Evolutionary conservation across 108 stramenopile genomes (phyloP).

Genomic region (Skeletonema potamos): DNA sequence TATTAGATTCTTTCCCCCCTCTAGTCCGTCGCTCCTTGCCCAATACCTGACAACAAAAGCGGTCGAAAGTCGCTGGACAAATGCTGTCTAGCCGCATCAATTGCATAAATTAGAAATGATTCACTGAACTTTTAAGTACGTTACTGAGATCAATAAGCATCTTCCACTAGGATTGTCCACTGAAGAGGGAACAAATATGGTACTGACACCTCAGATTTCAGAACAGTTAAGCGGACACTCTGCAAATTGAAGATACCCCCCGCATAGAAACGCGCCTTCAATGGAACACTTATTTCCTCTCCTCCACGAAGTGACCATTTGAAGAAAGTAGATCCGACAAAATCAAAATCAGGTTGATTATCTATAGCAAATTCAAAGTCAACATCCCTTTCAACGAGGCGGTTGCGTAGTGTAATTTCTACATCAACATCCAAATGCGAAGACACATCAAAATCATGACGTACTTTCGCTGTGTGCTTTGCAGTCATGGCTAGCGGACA

Average conservation of each 20-base stretch:
- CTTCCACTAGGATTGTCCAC: slow-evolving; percentile 51
- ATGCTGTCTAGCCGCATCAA: background rate
- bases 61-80: slow-evolving; percentile 38
- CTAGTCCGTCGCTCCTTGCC: slow-evolving; percentile 63
- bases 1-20: background rate
- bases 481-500: slow-evolving; percentile 71
- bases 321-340: slow-evolving; percentile 56
- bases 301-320: slow-evolving; percentile 46
- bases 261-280: slow-evolving; percentile 58
- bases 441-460: slow-evolving; percentile 57
- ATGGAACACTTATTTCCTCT: slow-evolving; percentile 57
- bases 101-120: background rate
- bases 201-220: slow-evolving; percentile 17
- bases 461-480: slow-evolving; percentile 46
- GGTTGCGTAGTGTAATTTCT: slow-evolving; percentile 59
- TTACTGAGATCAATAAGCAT: background rate
- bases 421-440: slow-evolving; percentile 47
- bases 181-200: slow-evolving; percentile 53
- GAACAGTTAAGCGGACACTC: slow-evolving; percentile 41
- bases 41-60: slow-evolving; percentile 77
- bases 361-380: slow-evolving; percentile 63
- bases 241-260: slow-evolving; percentile 78
- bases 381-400: slow-evolving; percentile 53
- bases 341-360: slow-evolving; percentile 52
- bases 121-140: background rate